Evolutionary conservation across 2,329 filamentous ascomycete genomes (phyloP).

Genomic region (Mariannaea elegans): DNA sequence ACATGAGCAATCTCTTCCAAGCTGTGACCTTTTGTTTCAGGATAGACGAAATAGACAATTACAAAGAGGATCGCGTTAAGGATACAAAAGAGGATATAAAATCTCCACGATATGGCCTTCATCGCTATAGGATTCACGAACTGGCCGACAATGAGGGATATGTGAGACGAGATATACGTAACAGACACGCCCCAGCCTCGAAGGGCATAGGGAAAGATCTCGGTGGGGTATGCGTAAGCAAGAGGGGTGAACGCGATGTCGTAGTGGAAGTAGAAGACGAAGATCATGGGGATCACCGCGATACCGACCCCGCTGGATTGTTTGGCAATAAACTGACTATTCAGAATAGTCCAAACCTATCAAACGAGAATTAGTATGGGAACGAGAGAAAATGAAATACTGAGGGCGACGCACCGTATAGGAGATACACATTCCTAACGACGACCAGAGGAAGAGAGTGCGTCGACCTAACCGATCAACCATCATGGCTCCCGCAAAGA

Average conservation of each 20-base stretch:
- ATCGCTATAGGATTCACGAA: constrained; percentile 52
- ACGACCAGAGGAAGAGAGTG: constrained; percentile 48
- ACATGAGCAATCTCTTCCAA: constrained; percentile 41
- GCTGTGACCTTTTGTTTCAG: constrained; percentile 40
- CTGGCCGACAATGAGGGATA: constrained; percentile 44
- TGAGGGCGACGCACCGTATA: too few relatives aligned
- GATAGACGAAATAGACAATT: constrained; percentile 48
- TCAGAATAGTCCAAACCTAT: too few relatives aligned
- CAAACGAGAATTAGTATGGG: too few relatives aligned
- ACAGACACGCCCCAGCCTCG: constrained; percentile 24
- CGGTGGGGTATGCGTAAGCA: constrained; percentile 37
- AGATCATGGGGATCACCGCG: constrained; percentile 47
- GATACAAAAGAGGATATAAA: constrained; percentile 49
- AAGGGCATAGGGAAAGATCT: constrained; percentile 35
- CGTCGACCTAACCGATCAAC: constrained; percentile 51
- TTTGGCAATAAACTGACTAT: constrained; percentile 17
- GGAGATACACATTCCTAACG: constrained; percentile 44
- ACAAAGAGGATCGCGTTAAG: constrained; percentile 43
- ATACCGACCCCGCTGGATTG: constrained; percentile 27
- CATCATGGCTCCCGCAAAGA: constrained; percentile 46
- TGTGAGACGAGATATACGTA: constrained; percentile 24
- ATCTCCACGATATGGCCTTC: constrained; percentile 47
- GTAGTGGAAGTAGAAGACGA: constrained; percentile 49
- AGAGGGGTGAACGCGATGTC: constrained; percentile 47
- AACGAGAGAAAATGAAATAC: too few relatives aligned